Conservation (phyloP, 2,329 filamentous ascomycete genomes). For the Sclerotinia glacialis region DNA sequence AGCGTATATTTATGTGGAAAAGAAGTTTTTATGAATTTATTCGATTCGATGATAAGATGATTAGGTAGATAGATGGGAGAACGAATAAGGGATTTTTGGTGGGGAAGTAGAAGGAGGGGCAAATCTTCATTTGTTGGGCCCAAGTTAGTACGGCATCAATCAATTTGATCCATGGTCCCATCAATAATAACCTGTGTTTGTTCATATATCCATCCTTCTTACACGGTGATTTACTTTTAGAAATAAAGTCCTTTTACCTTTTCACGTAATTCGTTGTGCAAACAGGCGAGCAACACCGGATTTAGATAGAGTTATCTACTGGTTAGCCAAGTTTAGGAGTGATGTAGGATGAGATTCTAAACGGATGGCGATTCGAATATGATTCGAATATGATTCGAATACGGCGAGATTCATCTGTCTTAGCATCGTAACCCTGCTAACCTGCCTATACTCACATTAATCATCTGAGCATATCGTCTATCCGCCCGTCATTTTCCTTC, state of each 20-base stretch:
- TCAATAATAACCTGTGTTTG: not conserved
- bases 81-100: not conserved
- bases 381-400: not conserved
- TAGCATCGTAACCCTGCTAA: conserved; percentile 8
- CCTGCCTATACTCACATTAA: conserved; percentile 12
- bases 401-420: conserved; percentile 4
- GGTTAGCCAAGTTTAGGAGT: not conserved
- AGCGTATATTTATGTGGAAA: conserved; percentile 4
- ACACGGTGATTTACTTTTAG: conserved; percentile 7
- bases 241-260: not conserved
- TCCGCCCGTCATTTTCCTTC: conserved; percentile 3
- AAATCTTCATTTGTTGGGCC: conserved; percentile 15
- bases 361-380: conserved; percentile 1
- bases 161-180: not conserved
- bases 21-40: not conserved
- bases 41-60: not conserved
- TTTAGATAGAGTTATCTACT: conserved; percentile 4
- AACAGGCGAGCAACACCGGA: conserved; percentile 5
- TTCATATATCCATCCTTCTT: not conserved
- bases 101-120: conserved; percentile 12
- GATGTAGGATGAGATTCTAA: conserved; percentile 7
- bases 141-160: not conserved
- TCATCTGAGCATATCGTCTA: conserved; percentile 18
- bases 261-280: conserved; percentile 12
- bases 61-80: conserved; percentile 1